These are phyloP conservation scores for Neurospora sp. DNA, from an alignment of 495 filamentous ascomycete species.

Conservation along the genomic window DNA sequence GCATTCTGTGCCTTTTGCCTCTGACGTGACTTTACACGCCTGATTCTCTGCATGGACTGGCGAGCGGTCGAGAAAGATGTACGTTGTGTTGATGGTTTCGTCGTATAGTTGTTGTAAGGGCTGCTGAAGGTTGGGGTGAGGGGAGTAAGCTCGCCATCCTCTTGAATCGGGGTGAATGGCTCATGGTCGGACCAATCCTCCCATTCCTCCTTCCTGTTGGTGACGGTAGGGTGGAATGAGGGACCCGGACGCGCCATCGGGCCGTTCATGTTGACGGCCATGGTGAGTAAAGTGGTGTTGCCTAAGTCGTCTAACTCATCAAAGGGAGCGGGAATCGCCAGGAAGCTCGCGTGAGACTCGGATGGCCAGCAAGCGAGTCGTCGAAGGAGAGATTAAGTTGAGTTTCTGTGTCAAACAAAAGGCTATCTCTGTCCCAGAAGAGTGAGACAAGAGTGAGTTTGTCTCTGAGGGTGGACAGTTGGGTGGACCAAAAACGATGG, in stretches of 20 bases:
- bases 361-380: background rate
- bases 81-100: slow-evolving; percentile 4
- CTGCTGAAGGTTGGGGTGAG: slow-evolving; percentile 10
- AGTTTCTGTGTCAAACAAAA: background rate
- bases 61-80: slow-evolving; percentile 13
- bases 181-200: slow-evolving; percentile 39
- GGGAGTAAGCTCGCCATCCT: slow-evolving; percentile 18
- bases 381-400: background rate
- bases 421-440: background rate
- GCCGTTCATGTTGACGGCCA: slow-evolving; percentile 11
- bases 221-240: background rate
- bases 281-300: background rate
- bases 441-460: background rate
- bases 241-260: slow-evolving; percentile 1
- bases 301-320: background rate
- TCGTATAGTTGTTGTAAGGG: slow-evolving; percentile 6
- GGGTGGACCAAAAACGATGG: background rate
- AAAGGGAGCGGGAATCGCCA: background rate
- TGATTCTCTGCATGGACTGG: slow-evolving; percentile 26
- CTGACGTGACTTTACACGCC: slow-evolving; percentile 34
- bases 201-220: slow-evolving; percentile 32
- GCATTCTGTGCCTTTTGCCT: slow-evolving; percentile 47
- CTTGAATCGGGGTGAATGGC: slow-evolving; percentile 15
- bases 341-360: background rate
- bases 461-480: background rate